Base-by-base conservation (phyloP, 2,329 filamentous ascomycete species). In the Penicillium sp. region DNA sequence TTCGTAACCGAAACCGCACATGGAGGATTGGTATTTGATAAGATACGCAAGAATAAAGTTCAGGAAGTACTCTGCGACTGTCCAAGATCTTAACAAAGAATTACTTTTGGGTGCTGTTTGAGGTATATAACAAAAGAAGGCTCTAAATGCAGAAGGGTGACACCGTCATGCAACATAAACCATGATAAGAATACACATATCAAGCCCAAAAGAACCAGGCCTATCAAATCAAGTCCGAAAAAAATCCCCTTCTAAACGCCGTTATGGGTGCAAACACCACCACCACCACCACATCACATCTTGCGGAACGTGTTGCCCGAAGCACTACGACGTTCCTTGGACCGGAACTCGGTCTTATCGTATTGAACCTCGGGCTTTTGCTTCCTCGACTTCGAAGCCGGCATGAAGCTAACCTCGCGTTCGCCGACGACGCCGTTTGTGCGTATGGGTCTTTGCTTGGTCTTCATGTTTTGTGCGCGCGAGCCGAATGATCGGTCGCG, bases 371-470 rank as follows among this genome's bases (percentile, higher is more conserved):
- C 66, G 5, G 69, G 65, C 65, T 68, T 71, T 8, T 67, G 54
- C 54, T 68, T 70, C 60, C 75, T 78, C 38, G 69, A 77, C 70
- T 83, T 83, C 62, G 75, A 74, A 50, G 79, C 76, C 0, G 87
- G 86, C 56, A 81, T 84, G 75, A 89, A 89, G 0, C 85, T 86
- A 62, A 89, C 82, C 66, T 88, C 83, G 68, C 85, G 82, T 65
- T 83, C 82, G 17, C 82, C 82, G 28, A 81, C 80, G 0, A 78
- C 78, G 35, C 72, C 73, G 53, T 70, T 69, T 26, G 71, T 70
- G 19, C 75, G 71, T 9, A 70, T 64, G 10, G 75, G 72, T 37
- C 73, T 74, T 28, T 75, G 69, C 42, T 71, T 78, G 4, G 73
- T 72, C 44, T 75, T 75, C 71, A 80, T 76, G 53, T 78, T 80